These are phyloP conservation scores for Populus hybrid DNA, from an alignment of 441 rosid species.

Conservation along the genomic window DNA sequence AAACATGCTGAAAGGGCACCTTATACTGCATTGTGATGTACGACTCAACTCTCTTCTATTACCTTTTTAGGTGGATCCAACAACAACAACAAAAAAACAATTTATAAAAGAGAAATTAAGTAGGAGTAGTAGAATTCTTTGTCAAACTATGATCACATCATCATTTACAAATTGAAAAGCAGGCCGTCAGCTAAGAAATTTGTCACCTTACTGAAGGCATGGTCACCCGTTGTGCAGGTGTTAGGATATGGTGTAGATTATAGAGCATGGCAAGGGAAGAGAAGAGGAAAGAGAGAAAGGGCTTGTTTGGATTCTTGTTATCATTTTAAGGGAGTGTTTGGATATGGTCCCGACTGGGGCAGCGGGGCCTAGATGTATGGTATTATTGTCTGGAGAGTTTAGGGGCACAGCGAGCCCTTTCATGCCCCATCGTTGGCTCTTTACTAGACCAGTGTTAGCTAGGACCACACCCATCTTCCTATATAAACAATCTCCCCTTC, in stretches of 20 bases:
- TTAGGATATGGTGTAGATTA: slow-evolving; percentile 1
- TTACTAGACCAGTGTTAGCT: slow-evolving; percentile 48
- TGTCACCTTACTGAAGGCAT: slow-evolving; percentile 28
- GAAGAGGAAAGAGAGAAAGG: slow-evolving; percentile 1
- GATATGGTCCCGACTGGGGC: slow-evolving; percentile 35
- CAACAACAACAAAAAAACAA: neutral
- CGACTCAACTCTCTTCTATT: slow-evolving; percentile 31
- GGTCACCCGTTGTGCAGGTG: slow-evolving; percentile 44
- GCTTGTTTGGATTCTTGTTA: slow-evolving; percentile 9
- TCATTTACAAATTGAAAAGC: slow-evolving; percentile 24
- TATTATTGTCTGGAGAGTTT: slow-evolving; percentile 49
- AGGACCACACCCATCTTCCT: slow-evolving; percentile 35
- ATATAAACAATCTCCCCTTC: slow-evolving; percentile 30
- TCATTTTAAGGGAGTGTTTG: slow-evolving; percentile 7
- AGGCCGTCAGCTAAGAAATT: slow-evolving; percentile 8
- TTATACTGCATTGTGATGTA: slow-evolving; percentile 26
- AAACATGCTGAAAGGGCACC: neutral
- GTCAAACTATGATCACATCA: neutral
- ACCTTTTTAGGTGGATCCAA: slow-evolving; percentile 24
- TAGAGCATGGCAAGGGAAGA: slow-evolving; percentile 23
- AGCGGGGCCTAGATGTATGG: slow-evolving; percentile 32
- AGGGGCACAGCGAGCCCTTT: slow-evolving; percentile 68
- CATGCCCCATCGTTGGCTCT: slow-evolving; percentile 71
- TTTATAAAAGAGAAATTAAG: neutral
- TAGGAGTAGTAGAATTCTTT: neutral